phyloP scores from a whole-genome alignment of 345 rosid genomes.

The Bruguiera gymnorhiza region DNA sequence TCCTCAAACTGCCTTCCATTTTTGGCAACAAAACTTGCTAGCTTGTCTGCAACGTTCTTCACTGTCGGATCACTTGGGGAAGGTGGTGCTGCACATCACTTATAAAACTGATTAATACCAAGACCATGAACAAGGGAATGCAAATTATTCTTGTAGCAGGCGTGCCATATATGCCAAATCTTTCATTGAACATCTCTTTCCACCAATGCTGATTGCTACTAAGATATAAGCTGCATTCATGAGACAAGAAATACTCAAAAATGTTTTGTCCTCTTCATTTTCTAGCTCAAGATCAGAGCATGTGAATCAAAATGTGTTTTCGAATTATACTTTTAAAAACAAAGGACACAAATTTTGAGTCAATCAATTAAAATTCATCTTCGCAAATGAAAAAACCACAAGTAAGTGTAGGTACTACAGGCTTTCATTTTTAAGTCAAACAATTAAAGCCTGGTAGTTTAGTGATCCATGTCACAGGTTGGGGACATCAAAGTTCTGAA shows the following conservation, averaged over 20 bases:
- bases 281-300: conserved; percentile 39
- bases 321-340: conserved; percentile 8
- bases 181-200: conserved; percentile 90
- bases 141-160: conserved; percentile 96
- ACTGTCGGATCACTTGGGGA: conserved; percentile 84
- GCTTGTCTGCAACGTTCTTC: conserved; percentile 95
- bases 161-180: conserved; percentile 84
- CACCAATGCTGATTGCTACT: conserved; percentile 79
- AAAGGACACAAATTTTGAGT: conserved; percentile 16
- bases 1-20: conserved; percentile 94
- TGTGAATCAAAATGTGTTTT: conserved; percentile 18
- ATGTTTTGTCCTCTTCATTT: conserved; percentile 48
- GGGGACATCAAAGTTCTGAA: not conserved
- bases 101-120: conserved; percentile 98
- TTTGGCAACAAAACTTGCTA: conserved; percentile 97
- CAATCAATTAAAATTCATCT: too few species aligned
- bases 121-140: conserved; percentile 97
- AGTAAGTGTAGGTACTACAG: too few species aligned
- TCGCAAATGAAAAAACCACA: too few species aligned
- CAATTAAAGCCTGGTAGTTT: not conserved
- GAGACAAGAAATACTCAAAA: conserved; percentile 78
- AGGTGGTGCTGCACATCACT: conserved; percentile 98
- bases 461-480: not conserved
- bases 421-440: too few species aligned
- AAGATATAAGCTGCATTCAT: conserved; percentile 94